Base-by-base conservation (phyloP, 2,329 filamentous ascomycete genomes). In the Botrytis pseudocinerea region DNA sequence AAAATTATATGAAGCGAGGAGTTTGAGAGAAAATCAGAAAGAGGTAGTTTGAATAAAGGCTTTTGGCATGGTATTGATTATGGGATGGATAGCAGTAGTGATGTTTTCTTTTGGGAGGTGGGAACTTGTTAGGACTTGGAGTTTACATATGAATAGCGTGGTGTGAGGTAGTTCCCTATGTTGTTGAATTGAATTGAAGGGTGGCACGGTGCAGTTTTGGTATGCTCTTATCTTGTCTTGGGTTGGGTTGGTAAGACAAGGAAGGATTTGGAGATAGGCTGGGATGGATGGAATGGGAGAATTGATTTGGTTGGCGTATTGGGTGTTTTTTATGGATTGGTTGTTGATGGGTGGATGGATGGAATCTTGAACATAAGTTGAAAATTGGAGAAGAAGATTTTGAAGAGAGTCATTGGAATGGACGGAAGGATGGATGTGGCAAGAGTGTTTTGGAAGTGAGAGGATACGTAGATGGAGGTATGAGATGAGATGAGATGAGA, bases 41-140 rank as follows among this genome's bases (percentile, higher is more conserved):
- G 62, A 35, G 20, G 61, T 46, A 46, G 68, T 69, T 73, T 70
- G 71, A 62, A 73, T 73, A 73, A 61, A 61, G 68, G 54, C 35
- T 70, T 61, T 70, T 61, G 68, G 32, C 10, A 70, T 32, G 51
- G 38, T 32, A 61, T 70, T n/a, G 54, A 70, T 61, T n/a, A 46
- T 61, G 40, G 44, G 54, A 60, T 44, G 54, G 68, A 61, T 46
- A 40, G 14, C 9, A 16, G 51, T 60, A 2, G n/a, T 57, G 51
- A 32, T 16, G 6, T 28, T 57, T 32, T n/a, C 28, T 68, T 57
- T 57, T 42, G 65, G 48, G 65, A 22, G 40, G 54, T 35, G 54
- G 66, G n/a, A 54, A 57, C 51, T 57, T 57, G 5, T 57, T 57
- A 57, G 51, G 28, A 46, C 40, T 18, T 20, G 68, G 68, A 70